Percentiles rank a stretch among this genome's conserved stretches.
Evolutionary conservation across 352 stramenopile species (phyloP).

Genomic region (Blastocystis hominis): DNA sequence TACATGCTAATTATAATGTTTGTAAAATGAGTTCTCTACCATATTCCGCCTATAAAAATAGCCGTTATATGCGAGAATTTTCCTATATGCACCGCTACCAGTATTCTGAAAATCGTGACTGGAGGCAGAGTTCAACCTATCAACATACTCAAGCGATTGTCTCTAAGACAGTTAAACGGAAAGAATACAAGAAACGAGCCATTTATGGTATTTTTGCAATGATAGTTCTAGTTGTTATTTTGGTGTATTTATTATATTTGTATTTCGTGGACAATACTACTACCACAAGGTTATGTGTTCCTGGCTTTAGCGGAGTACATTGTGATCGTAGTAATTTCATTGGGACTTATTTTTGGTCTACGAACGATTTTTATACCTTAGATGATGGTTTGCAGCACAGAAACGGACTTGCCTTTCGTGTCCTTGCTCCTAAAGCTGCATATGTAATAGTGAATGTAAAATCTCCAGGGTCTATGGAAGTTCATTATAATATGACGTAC

Average conservation of each 20-base stretch:
- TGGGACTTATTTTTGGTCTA: constrained; percentile 4
- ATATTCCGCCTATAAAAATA: background rate
- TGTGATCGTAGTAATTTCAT: constrained; percentile 25
- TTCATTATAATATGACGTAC: constrained; percentile 20
- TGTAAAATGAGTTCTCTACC: too few relatives aligned
- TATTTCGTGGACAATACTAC: background rate
- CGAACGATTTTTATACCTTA: background rate
- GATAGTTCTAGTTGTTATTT: background rate
- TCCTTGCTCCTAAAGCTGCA: background rate
- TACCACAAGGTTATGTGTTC: background rate
- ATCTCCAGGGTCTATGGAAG: background rate
- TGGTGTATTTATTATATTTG: background rate
- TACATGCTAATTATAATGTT: too few relatives aligned
- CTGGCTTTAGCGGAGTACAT: background rate
- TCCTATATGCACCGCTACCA: background rate
- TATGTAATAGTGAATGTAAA: background rate
- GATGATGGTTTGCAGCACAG: background rate
- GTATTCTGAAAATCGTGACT: background rate
- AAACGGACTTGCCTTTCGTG: background rate
- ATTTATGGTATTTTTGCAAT: background rate
- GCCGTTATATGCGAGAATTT: background rate
- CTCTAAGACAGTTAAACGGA: background rate
- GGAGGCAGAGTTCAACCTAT: background rate
- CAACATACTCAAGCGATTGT: background rate
- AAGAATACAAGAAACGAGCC: background rate